Evolutionary conservation across 495 filamentous ascomycete genomes (phyloP).

Genomic region (Tuber borchii): DNA sequence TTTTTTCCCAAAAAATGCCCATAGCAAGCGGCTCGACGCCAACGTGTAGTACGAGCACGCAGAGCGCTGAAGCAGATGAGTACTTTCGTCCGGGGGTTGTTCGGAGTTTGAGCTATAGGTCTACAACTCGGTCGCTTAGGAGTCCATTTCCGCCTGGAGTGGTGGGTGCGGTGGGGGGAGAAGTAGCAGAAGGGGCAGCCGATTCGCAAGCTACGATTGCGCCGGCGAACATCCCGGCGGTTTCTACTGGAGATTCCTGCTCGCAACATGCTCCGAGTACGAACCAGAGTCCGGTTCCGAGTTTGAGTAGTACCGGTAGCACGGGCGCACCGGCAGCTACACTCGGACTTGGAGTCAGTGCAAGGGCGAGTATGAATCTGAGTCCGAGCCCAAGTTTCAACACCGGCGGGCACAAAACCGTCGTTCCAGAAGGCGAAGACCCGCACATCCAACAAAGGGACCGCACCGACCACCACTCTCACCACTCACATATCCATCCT

Average conservation of each 20-base stretch:
- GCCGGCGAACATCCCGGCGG: conserved; percentile 8
- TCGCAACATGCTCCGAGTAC: not conserved
- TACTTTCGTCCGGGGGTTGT: conserved; percentile 13
- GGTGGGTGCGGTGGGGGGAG: not conserved
- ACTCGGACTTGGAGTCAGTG: not conserved
- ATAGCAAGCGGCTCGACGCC: conserved; percentile 30
- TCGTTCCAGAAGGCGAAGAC: not conserved
- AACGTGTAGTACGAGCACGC: conserved; percentile 23
- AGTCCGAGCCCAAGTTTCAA: not conserved
- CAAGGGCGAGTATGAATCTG: not conserved
- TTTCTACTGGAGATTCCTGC: not conserved
- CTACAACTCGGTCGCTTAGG: conserved; percentile 9
- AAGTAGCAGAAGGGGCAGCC: not conserved
- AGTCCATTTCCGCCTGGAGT: conserved; percentile 24
- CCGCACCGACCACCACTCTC: conserved; percentile 19
- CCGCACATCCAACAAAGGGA: not conserved
- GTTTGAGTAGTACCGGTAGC: not conserved
- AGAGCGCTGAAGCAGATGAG: conserved; percentile 21
- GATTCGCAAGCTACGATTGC: conserved; percentile 25
- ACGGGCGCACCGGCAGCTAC: not conserved
- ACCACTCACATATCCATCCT: conserved; percentile 10
- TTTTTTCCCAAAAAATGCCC: conserved; percentile 8
- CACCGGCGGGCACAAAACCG: not conserved
- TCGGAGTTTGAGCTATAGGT: conserved; percentile 21
- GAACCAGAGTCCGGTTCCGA: not conserved